phyloP scores from a whole-genome alignment of 495 filamentous ascomycete species.

The Xylaria cubensis region DNA sequence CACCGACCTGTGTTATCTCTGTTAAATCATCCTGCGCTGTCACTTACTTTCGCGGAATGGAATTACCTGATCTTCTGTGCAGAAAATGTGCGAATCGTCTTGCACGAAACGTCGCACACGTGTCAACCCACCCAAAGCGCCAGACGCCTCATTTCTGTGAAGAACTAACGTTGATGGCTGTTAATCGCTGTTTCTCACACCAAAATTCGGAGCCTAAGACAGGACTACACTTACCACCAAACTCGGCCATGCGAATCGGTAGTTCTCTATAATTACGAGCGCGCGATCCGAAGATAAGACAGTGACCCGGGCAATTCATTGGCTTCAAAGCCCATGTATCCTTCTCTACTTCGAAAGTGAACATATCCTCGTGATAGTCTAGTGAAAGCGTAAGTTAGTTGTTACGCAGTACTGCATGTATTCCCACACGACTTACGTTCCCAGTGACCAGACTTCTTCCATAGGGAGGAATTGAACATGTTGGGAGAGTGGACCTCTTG shows the following conservation, averaged over 20 bases:
- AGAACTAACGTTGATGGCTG: conserved; percentile 54
- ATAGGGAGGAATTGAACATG: conserved; percentile 89
- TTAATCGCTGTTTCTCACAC: background rate
- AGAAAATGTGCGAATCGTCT: conserved; percentile 96
- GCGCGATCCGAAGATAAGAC: conserved; percentile 75
- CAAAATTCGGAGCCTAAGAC: background rate
- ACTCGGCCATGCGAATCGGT: conserved; percentile 90
- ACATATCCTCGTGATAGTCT: conserved; percentile 98
- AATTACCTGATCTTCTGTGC: conserved; percentile 65
- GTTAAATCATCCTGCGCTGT: background rate
- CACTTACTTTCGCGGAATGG: background rate
- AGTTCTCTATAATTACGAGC: conserved; percentile 87
- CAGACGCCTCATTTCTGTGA: conserved; percentile 93
- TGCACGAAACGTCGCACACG: conserved; percentile 93
- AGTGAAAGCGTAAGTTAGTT: background rate
- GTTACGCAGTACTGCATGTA: background rate
- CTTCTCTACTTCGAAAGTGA: conserved; percentile 89
- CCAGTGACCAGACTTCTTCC: conserved; percentile 96
- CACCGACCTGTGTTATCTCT: conserved; percentile 65
- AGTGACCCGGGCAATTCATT: conserved; percentile 97
- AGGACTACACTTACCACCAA: conserved; percentile 62
- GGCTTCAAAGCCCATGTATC: conserved; percentile 87
- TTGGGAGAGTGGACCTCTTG: conserved; percentile 95
- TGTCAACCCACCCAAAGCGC: conserved; percentile 87
- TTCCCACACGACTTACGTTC: conserved; percentile 42